These are phyloP conservation scores for Salix suchowensis DNA, from an alignment of 345 rosid genomes.

Conservation along the genomic window DNA sequence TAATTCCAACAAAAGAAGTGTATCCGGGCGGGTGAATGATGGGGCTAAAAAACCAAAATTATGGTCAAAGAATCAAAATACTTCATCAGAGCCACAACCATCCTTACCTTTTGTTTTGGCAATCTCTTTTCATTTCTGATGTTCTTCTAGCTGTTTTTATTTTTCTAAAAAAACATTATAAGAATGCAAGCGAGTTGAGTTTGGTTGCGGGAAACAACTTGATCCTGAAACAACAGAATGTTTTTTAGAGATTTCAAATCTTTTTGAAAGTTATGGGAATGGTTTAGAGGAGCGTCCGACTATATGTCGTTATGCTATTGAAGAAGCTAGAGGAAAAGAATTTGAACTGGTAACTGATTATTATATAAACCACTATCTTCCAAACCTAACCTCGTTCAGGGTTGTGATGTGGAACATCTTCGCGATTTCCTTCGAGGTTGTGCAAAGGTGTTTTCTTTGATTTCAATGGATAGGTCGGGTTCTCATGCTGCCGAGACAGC, in stretches of 20 bases:
- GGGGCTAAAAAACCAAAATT: constrained; percentile 15
- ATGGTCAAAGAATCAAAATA: constrained; percentile 35
- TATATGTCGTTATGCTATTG: constrained; percentile 76
- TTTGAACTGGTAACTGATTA: constrained; percentile 87
- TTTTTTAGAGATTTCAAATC: constrained; percentile 75
- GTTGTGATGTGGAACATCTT: constrained; percentile 76
- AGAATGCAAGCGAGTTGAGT: constrained; percentile 1
- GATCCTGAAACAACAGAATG: constrained; percentile 77
- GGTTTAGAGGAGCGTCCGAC: constrained; percentile 70
- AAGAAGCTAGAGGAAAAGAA: constrained; percentile 80
- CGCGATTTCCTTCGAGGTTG: constrained; percentile 68
- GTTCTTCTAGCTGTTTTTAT: not conserved
- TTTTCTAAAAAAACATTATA: no score
- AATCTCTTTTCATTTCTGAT: not conserved
- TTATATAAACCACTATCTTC: constrained; percentile 75
- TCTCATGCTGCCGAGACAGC: constrained; percentile 97
- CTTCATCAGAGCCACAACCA: constrained; percentile 37
- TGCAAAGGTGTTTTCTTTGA: constrained; percentile 58
- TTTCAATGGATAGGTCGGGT: constrained; percentile 91
- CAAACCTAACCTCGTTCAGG: constrained; percentile 63
- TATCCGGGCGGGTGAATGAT: constrained; percentile 20
- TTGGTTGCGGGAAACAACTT: constrained; percentile 63
- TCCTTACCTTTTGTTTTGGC: not conserved
- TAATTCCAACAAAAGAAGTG: constrained; percentile 28
- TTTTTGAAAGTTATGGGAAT: constrained; percentile 67